Base-by-base conservation (phyloP, 441 rosid species). In the Jatropha podagrica region DNA sequence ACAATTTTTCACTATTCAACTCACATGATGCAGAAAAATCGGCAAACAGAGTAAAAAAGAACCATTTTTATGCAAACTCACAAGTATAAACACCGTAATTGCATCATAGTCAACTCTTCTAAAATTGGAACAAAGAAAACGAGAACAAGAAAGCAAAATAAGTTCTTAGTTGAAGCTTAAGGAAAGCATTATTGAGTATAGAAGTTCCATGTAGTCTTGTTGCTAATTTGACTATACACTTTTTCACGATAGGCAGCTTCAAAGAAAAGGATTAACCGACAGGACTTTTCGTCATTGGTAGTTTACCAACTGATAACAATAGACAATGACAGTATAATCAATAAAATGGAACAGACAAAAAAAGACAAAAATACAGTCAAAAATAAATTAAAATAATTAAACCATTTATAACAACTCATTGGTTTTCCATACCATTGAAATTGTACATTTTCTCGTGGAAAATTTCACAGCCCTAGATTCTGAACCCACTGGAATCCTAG, bases 401-500 rank as follows among this genome's bases (percentile, higher is more conserved):
- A 68, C 32, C 40, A 37, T 73, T 48, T 46, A 42, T 69, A 23
- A 48, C 37, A 40, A 78, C 23, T 48, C 17, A 56, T 68, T 61
- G 52, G 41, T 14, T 66, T 75, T 44, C 32, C 83, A 71, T 84
- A 92, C 95, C 91, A 55, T 73, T 26, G 76, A 82, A 32, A 32
- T 32, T 32, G 32, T 32, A 80, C 84, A 73, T 80, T 78, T 89
- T 87, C 82, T 83, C 55, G 79, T 58, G 26, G 85, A 67, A 75
- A 44, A 63, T 75, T 74, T 80, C 77, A 72, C 77, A 77, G 83
- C 78, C 82, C 80, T 86, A n/a, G 73, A 81, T 74, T 78, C 78
- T 46, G 87, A 69, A 76, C 81, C 82, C 58, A 63, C 76, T 23
- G 86, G 83, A 74, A 83, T 78, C 80, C 98, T 90, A 83, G 55